Evolutionary conservation across 2,329 filamentous ascomycete species (phyloP), one percentile per base, ranked within the genome.

Genomic region (Apiospora kogelbergensis): DNA sequence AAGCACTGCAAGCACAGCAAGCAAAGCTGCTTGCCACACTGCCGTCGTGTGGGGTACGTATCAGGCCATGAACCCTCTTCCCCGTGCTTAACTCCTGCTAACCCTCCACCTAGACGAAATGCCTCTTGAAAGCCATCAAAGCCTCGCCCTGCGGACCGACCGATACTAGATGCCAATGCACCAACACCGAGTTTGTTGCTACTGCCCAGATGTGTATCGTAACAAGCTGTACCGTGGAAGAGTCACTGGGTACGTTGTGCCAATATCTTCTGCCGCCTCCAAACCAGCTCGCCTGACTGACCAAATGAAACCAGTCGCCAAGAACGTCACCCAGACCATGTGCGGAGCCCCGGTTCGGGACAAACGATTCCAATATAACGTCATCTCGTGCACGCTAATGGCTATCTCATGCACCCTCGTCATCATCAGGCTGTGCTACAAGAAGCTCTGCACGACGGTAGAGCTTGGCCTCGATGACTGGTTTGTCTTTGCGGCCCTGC

Each of bases 401-500:
- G 46, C 46, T 4, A 37, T 71, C 22, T 64, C 72, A 7, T 63
- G 42, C 46, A 15, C 68, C 22, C 44, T 71, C 22, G 72, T 73
- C 33, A 42, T 72, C 20, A 65, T 70, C 26, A 67, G 72, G 30
- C n/a, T 72, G 40, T 41, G 42, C 6, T 71, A 71, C 64, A 70
- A 65, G 40, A 65, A 72, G 40, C 69, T 73, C 64, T 72, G 72
- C 66, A 69, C 68, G 11, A 44, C 57, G 15, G 72, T 53, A 9
- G 68, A 68, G 44, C 69, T 73, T 33, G 72, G 72, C 4, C 53
- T 68, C 20, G 72, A 73, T 65, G 72, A 73, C 65, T 68, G 65
- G 57, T 68, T 72, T 48, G 70, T 73, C 46, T 45, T 73, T 26
- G 9, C 68, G 41, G 70, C 72, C 10, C 63, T 72, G 13, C 5